Evolutionary conservation across 2,329 filamentous ascomycete genomes (phyloP).

Genomic region (Botrytis galanthina): DNA sequence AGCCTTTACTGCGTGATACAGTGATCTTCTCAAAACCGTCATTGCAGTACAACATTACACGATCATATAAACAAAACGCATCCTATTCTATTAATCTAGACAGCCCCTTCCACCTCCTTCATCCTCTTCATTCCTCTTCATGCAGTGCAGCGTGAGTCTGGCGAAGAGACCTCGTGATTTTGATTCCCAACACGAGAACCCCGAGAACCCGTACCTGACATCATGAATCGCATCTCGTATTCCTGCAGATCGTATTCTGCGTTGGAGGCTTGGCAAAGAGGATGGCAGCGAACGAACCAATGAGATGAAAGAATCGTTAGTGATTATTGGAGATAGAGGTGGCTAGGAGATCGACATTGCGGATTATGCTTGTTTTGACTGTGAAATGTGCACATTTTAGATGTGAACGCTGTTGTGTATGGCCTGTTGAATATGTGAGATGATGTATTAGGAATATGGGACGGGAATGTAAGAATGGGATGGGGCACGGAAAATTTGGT

Average conservation of each 20-base stretch:
- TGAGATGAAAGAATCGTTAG: not conserved
- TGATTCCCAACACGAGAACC: not conserved
- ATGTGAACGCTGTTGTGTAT: not conserved
- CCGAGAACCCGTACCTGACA: not conserved
- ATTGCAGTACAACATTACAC: not conserved
- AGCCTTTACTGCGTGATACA: not conserved
- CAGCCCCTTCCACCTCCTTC: not conserved
- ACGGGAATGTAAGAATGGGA: not conserved
- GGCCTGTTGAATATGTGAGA: not conserved
- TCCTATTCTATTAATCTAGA: not conserved
- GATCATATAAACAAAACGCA: not conserved
- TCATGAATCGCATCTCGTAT: conserved; percentile 7
- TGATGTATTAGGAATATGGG: not conserved
- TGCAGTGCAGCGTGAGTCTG: not conserved
- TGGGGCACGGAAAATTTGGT: not conserved
- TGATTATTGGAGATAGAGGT: not conserved
- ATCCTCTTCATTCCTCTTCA: not conserved
- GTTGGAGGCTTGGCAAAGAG: not conserved
- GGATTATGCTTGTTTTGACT: not conserved
- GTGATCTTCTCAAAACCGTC: not conserved
- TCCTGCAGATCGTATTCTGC: not conserved
- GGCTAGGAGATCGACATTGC: not conserved
- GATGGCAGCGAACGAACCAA: not conserved
- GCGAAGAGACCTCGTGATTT: not conserved
- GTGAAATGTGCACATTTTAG: not conserved